Percentiles rank a stretch among this genome's conserved stretches.
These are phyloP conservation scores for Penicillium lagena DNA, from an alignment of 495 filamentous ascomycete species.

Conservation along the genomic window DNA sequence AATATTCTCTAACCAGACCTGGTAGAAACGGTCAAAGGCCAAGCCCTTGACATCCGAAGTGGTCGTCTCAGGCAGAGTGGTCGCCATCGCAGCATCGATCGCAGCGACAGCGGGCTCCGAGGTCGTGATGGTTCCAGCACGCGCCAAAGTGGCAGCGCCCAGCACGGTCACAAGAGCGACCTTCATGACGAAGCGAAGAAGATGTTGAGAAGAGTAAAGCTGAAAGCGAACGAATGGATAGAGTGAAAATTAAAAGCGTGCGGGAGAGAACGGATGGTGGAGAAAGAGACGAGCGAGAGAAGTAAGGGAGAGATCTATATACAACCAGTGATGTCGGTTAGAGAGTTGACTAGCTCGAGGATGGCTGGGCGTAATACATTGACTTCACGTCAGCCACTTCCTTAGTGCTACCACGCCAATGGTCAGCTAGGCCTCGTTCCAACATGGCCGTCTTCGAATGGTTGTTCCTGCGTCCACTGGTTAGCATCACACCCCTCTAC, in stretches of 20 bases:
- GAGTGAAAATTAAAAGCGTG: background rate
- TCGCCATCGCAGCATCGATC: constrained; percentile 23
- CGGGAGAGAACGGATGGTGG: background rate
- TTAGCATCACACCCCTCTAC: too few species aligned
- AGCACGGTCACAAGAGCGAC: constrained; percentile 11
- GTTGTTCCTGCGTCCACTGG: too few species aligned
- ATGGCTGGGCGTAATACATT: too few species aligned
- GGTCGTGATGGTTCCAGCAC: constrained; percentile 17
- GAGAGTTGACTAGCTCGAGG: too few species aligned
- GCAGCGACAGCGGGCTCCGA: constrained; percentile 22
- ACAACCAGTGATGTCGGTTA: too few species aligned
- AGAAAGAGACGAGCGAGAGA: background rate
- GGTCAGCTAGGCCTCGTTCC: too few species aligned
- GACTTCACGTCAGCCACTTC: too few species aligned
- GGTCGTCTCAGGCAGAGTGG: constrained; percentile 34
- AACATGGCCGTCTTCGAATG: too few species aligned
- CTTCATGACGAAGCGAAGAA: constrained; percentile 19
- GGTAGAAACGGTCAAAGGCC: constrained; percentile 59
- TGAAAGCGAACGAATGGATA: background rate
- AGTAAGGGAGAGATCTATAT: too few species aligned
- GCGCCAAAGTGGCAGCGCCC: constrained; percentile 12
- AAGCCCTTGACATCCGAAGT: constrained; percentile 53
- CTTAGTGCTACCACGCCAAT: too few species aligned
- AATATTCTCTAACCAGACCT: constrained; percentile 70
- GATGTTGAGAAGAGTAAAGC: too few species aligned